A percentile compares a stretch with the other conserved stretches of the same genome.
Conservation (phyloP, 225 moss, liverwort and hornwort species). For the Lunularia cruciata region DNA sequence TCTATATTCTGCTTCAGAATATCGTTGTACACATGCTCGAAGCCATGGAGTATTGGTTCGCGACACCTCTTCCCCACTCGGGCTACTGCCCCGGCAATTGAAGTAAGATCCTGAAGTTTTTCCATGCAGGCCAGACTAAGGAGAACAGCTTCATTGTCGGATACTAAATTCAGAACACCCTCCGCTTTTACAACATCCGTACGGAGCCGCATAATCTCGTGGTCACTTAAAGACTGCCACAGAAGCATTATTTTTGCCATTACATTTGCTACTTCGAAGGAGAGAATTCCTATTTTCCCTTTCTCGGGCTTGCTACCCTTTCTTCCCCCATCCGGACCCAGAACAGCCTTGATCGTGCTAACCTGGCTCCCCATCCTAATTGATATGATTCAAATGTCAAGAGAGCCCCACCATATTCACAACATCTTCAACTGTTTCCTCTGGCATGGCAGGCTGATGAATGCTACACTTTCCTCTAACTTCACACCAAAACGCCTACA, state of each 20-base stretch:
- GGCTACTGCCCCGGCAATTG: conserved; percentile 86
- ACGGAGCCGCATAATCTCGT: conserved; percentile 86
- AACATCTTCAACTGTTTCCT: background rate
- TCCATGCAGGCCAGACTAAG: conserved; percentile 96
- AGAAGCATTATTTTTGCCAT: conserved; percentile 97
- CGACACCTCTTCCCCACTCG: conserved; percentile 89
- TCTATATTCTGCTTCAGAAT: conserved; percentile 79
- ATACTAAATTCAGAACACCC: conserved; percentile 88
- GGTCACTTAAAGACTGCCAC: conserved; percentile 95
- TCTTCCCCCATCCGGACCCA: conserved; percentile 52
- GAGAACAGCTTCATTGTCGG: conserved; percentile 88
- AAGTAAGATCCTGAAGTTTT: conserved; percentile 96
- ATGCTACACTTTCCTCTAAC: background rate
- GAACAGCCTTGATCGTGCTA: conserved; percentile 85
- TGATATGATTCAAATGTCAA: background rate
- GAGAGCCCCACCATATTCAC: conserved; percentile 22
- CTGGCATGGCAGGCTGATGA: background rate
- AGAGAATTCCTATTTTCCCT: conserved; percentile 82
- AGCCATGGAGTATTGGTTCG: conserved; percentile 72
- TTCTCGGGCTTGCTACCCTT: conserved; percentile 64
- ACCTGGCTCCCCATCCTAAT: conserved; percentile 86
- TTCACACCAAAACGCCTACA: background rate
- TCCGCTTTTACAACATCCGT: conserved; percentile 97
- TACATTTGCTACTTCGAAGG: conserved; percentile 96
- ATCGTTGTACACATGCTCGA: conserved; percentile 87